Evolutionary conservation across 805 yeast species (phyloP), one percentile per base, ranked within the genome.

Genomic region (Candida fluviatilis): DNA sequence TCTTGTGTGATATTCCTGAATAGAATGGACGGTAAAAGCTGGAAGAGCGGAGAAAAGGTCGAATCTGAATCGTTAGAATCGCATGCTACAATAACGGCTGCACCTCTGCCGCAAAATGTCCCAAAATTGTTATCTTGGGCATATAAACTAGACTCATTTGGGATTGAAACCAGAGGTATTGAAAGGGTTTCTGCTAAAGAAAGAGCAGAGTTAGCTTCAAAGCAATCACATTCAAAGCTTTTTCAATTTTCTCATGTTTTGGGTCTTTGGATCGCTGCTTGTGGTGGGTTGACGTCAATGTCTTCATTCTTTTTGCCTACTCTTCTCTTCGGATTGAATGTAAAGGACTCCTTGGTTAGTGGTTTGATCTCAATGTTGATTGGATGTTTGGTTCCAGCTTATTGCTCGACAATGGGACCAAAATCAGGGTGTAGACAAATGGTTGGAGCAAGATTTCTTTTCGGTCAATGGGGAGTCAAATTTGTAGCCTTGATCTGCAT

Each of bases 271-370:
- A 50, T 59, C 39, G 61, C 69, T 26, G 69, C 63, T 2, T 60
- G 68, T 43, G 68, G 66, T 8, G 68, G 69, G 1, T 42, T 64
- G 19, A 61, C 68, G 3, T 57, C 69, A 5, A 63, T 61, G 68
- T 55, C 64, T 2, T 57, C 66, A 17, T 64, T 59, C 40, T 64
- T 62, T 35, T 45, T 62, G 13, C 61, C 67, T 4, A 54, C 65
- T 0, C 40, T 64, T 18, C 24, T 55, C 6, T 63, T 41, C 33
- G 60, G 61, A 1, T 47, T 63, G 10, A 52, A 54, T 36, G 32
- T 55, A 21, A 50, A 45, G 33, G 54, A 61, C 42, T 39, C 64
- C 3, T 39, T 64, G 33, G 40, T 60, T 14, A 51, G 64, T 26
- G 68, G 69, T 0, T 31, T 64, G 7, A 36, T 60, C 7, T 51